Evolutionary conservation across 768 basidiomycete species (phyloP).

Genomic region (Lentinula boryana): DNA sequence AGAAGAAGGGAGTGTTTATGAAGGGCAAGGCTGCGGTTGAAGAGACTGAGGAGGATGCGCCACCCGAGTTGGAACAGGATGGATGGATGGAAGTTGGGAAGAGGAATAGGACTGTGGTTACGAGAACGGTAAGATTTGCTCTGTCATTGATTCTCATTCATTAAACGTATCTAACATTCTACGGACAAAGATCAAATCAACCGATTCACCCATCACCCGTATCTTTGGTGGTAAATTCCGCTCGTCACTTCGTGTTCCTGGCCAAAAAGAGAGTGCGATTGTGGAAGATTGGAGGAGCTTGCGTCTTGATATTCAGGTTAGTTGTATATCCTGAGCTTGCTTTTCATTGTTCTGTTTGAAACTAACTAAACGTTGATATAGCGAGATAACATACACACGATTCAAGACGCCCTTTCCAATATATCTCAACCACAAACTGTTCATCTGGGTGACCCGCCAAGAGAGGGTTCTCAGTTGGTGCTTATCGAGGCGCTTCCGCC

Average conservation of each 20-base stretch:
- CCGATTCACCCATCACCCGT: slow-evolving; percentile 82
- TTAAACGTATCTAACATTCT: not conserved
- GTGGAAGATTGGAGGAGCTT: slow-evolving; percentile 91
- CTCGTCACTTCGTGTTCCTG: slow-evolving; percentile 73
- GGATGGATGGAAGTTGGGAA: slow-evolving; percentile 95
- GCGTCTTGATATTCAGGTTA: slow-evolving; percentile 83
- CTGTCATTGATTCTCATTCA: not conserved
- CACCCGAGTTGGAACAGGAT: slow-evolving; percentile 45
- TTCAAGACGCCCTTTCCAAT: slow-evolving; percentile 77
- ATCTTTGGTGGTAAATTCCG: slow-evolving; percentile 95
- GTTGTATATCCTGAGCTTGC: slow-evolving; percentile 9
- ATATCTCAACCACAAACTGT: slow-evolving; percentile 79
- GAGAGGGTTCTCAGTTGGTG: slow-evolving; percentile 60
- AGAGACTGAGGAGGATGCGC: slow-evolving; percentile 35
- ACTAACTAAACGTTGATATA: slow-evolving; percentile 20
- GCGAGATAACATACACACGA: slow-evolving; percentile 68
- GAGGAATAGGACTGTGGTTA: slow-evolving; percentile 74
- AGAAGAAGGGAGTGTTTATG: not conserved
- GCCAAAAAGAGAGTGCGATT: slow-evolving; percentile 80
- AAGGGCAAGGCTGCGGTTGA: slow-evolving; percentile 4
- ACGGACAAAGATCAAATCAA: slow-evolving; percentile 55
- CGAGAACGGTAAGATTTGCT: slow-evolving; percentile 56
- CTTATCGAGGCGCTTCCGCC: slow-evolving; percentile 81
- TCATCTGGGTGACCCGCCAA: slow-evolving; percentile 54
- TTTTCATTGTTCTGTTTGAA: not conserved